Evolutionary conservation across 2,329 filamentous ascomycete species (phyloP), one percentile per base, ranked within the genome.

Genomic region (Colletotrichum filicis): DNA sequence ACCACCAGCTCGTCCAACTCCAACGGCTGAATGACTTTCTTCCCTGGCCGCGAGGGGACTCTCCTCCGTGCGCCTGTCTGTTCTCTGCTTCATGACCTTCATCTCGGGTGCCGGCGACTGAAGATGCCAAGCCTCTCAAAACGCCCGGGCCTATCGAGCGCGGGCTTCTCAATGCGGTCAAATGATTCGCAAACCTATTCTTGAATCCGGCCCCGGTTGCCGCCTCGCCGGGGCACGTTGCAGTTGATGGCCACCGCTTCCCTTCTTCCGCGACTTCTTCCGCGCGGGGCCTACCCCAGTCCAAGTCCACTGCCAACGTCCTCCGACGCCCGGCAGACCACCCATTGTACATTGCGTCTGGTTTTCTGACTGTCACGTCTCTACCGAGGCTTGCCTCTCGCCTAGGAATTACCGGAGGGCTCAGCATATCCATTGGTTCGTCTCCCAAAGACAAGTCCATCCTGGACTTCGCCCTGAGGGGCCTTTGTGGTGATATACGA

Each of bases 401-500:
- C 26, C 60, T 62, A 24, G 74, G 74, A 12, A 74, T 61, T 14
- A 53, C 22, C 5, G 70, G 69, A 19, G 56, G 60, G 24, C 32
- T 60, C 19, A 26, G 55, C 55, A 69, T 61, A n/a, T 19, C 14
- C 22, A 24, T 22, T 9, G 28, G 62, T 32, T 14, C 28, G 28
- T 66, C 37, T 22, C 57, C 61, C 6, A 26, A 9, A 19, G 60
- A 24, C 57, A 59, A 7, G 16, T 42, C 49, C 46, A 26, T 26
- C 19, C 46, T 52, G 14, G 61, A 60, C 30, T 12, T 58, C 26
- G 28, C 16, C 49, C 59, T 55, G 69, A 24, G n/a, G n/a, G 14
- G 52, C 46, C 63, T 74, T 28, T 67, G 37, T 42, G 68, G 72
- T 12, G 76, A 66, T n/a, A 83, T 80, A 56, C 76, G 81, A 53